Percentiles rank a stretch among this genome's conserved stretches.
phyloP scores from a whole-genome alignment of 495 filamentous ascomycete species.

The Aspergillus egyptiacus region DNA sequence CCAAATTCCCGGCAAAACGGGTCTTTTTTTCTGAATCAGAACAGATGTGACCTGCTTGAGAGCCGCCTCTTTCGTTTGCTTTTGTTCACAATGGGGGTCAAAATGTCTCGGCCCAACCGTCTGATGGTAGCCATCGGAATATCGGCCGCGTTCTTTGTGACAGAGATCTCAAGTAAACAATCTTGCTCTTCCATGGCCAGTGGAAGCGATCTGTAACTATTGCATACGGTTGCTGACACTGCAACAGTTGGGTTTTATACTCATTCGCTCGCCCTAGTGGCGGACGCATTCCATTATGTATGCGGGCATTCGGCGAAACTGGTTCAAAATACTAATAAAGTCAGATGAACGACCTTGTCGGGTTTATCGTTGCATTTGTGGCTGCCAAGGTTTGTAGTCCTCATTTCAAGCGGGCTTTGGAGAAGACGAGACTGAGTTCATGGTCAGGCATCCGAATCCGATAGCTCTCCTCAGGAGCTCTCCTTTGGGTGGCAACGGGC shows the following conservation, averaged over 20 bases:
- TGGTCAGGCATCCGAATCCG: slow-evolving; percentile 24
- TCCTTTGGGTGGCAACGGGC: slow-evolving; percentile 71
- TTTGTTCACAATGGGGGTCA: slow-evolving; percentile 20
- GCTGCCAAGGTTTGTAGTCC: slow-evolving; percentile 61
- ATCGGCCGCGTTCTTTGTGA: slow-evolving; percentile 46
- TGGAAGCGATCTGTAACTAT: neutral
- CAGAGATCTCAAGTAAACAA: slow-evolving; percentile 42
- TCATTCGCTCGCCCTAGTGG: slow-evolving; percentile 78
- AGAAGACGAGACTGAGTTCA: neutral
- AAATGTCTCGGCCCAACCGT: slow-evolving; percentile 34
- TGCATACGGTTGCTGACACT: neutral
- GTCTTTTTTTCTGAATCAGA: neutral
- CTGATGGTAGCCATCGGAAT: slow-evolving; percentile 44
- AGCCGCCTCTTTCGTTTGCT: neutral
- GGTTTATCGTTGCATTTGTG: slow-evolving; percentile 76
- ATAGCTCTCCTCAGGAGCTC: slow-evolving; percentile 31
- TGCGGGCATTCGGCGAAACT: slow-evolving; percentile 13
- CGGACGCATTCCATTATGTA: slow-evolving; percentile 94
- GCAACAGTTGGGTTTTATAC: slow-evolving; percentile 64
- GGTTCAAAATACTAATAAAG: neutral
- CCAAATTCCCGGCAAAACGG: too few species aligned
- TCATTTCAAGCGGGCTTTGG: neutral
- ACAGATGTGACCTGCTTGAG: neutral
- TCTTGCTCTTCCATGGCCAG: neutral
- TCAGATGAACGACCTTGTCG: slow-evolving; percentile 85